These are phyloP conservation scores for Cryptosporidium parvum DNA, from an alignment of 169 alveolate genomes.

Conservation along the genomic window DNA sequence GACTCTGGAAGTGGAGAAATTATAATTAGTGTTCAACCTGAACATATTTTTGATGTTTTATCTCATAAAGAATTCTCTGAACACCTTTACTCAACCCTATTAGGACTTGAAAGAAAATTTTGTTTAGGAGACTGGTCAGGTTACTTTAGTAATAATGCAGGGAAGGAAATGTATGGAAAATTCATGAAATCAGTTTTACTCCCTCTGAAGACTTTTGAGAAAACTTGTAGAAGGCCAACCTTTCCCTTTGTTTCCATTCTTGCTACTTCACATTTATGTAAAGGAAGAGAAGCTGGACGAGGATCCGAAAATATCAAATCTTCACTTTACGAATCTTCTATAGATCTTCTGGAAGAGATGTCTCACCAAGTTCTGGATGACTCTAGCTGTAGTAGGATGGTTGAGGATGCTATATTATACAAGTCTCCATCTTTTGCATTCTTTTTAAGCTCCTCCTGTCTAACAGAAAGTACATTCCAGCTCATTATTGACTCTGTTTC, in stretches of 20 bases:
- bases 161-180: conserved; percentile 8
- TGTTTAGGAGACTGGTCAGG: conserved; percentile 40
- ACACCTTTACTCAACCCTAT: neutral
- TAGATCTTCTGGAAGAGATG: conserved; percentile 5
- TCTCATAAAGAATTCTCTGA: conserved; percentile 11
- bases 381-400: neutral
- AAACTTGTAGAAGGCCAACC: neutral
- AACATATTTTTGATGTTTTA: conserved; percentile 30
- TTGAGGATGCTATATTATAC: neutral
- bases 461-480: neutral
- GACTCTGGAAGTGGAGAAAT: conserved; percentile 61
- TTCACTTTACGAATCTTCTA: conserved; percentile 9
- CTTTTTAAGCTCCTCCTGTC: conserved; percentile 14
- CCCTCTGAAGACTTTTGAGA: neutral
- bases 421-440: conserved; percentile 32
- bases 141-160: neutral
- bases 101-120: neutral
- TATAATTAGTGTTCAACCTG: conserved; percentile 26
- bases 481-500: conserved; percentile 6
- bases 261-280: conserved; percentile 6
- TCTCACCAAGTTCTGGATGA: neutral
- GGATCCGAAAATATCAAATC: neutral
- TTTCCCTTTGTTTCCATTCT: conserved; percentile 18
- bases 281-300: neutral
- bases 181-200: neutral